Conservation (phyloP, 352 stramenopile species). For the Lagenidium sp. region DNA sequence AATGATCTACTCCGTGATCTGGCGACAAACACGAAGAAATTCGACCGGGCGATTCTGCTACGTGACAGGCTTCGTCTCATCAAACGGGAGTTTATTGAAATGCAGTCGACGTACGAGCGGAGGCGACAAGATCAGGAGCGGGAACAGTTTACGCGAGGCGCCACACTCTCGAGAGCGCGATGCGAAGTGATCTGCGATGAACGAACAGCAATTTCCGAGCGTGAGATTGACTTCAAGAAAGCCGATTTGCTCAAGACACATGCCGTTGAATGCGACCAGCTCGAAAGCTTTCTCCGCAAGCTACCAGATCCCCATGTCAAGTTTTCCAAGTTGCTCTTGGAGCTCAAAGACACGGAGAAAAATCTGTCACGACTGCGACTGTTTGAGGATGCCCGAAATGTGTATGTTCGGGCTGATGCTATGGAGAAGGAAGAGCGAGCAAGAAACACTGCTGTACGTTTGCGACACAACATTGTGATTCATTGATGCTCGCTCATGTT, state of each 20-base stretch:
- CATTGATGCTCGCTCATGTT: background rate
- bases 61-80: conserved; percentile 51
- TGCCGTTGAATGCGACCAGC: conserved; percentile 39
- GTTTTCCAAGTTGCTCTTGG: conserved; percentile 58
- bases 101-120: conserved; percentile 50
- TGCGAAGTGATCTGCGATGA: conserved; percentile 25
- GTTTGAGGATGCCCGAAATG: conserved; percentile 71
- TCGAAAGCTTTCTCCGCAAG: conserved; percentile 48
- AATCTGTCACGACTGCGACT: conserved; percentile 45
- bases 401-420: conserved; percentile 38
- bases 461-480: too few relatives aligned
- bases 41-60: conserved; percentile 57
- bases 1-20: conserved; percentile 46
- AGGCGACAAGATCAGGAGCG: conserved; percentile 37
- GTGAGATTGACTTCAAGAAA: conserved; percentile 36
- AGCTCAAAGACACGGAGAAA: conserved; percentile 66
- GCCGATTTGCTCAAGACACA: conserved; percentile 51
- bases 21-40: conserved; percentile 50
- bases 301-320: conserved; percentile 55
- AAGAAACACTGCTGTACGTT: conserved; percentile 19
- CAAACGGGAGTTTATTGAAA: conserved; percentile 58
- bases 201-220: conserved; percentile 19
- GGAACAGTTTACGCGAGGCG: conserved; percentile 34
- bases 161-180: conserved; percentile 24
- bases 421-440: conserved; percentile 56